These are phyloP conservation scores for Trichoderma atrobrunneum DNA, from an alignment of 2,329 filamentous ascomycete species.

Conservation along the genomic window DNA sequence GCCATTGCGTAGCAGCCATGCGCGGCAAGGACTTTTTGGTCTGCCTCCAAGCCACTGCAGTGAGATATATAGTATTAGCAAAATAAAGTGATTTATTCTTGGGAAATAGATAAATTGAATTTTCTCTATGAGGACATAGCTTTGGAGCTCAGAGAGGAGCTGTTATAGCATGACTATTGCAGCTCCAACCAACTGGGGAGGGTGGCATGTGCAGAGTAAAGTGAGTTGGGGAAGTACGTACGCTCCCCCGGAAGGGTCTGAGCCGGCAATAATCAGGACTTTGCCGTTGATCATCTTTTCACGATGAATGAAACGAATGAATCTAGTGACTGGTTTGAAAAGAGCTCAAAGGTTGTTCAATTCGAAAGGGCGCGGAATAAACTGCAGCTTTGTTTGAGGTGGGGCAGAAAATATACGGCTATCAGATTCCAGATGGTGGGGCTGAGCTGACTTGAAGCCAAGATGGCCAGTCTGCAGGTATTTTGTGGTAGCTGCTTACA, in stretches of 20 bases:
- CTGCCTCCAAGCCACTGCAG: constrained; percentile 82
- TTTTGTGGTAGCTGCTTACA: background rate
- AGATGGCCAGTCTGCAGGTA: background rate
- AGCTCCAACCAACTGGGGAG: background rate
- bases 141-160: background rate
- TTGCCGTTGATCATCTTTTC: constrained; percentile 42
- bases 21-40: constrained; percentile 89
- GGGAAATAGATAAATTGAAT: background rate
- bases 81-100: background rate
- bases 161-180: background rate
- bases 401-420: constrained; percentile 11
- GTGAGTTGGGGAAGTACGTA: constrained; percentile 37
- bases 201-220: background rate
- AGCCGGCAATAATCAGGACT: constrained; percentile 81
- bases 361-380: constrained; percentile 7
- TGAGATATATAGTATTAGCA: background rate
- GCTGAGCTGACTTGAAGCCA: background rate
- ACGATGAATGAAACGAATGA: background rate
- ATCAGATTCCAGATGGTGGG: background rate
- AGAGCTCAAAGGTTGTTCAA: background rate
- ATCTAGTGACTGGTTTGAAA: background rate
- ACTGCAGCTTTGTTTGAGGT: background rate
- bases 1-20: constrained; percentile 97
- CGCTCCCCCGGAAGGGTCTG: constrained; percentile 89
- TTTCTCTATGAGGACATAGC: background rate